Percentiles rank a stretch among this genome's conserved stretches.
These are phyloP conservation scores for Amanita fuliginea DNA, from an alignment of 768 basidiomycete species.

Conservation along the genomic window DNA sequence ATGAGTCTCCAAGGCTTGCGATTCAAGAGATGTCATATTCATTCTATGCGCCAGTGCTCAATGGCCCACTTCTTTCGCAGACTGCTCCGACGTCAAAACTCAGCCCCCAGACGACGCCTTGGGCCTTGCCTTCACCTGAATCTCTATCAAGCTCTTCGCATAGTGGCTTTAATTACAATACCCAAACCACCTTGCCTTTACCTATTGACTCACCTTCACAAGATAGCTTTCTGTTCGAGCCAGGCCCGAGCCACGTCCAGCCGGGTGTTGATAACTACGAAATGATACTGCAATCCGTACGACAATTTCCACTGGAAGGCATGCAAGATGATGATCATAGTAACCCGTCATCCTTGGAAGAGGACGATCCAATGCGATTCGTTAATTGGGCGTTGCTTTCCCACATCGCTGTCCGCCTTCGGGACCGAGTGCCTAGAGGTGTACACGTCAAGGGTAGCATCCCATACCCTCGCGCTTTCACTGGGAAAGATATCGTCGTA, in stretches of 20 bases:
- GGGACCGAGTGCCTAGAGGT: conserved; percentile 81
- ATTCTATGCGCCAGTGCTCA: background rate
- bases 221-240: background rate
- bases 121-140: conserved; percentile 4
- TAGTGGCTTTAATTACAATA: background rate
- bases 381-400: conserved; percentile 83
- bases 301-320: conserved; percentile 1
- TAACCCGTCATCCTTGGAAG: conserved; percentile 27
- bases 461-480: conserved; percentile 83
- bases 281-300: background rate
- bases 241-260: background rate
- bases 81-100: conserved; percentile 4
- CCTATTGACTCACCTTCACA: background rate
- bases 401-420: conserved; percentile 80
- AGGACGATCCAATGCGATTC: conserved; percentile 57
- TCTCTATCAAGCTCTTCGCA: background rate
- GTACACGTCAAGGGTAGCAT: conserved; percentile 90
- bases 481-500: conserved; percentile 91
- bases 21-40: background rate
- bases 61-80: background rate
- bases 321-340: background rate
- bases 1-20: background rate
- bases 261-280: background rate
- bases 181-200: background rate
- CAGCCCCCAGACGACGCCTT: background rate